These are phyloP conservation scores for Arctium minus DNA, from an alignment of 129 eudicot species.

Conservation along the genomic window DNA sequence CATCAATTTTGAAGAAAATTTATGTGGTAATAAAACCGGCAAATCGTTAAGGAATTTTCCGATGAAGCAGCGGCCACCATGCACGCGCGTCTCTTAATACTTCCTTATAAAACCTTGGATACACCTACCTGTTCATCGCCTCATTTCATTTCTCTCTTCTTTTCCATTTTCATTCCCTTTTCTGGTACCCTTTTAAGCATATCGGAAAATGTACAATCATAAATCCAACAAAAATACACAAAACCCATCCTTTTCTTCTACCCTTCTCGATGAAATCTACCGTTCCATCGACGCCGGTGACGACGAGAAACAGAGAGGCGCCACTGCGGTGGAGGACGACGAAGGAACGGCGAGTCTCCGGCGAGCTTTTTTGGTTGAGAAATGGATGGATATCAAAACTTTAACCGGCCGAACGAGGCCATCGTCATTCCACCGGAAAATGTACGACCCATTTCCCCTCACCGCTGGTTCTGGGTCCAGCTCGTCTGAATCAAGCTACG, in stretches of 20 bases:
- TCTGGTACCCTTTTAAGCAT: not conserved
- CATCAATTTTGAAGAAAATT: not conserved
- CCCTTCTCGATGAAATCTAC: slow-evolving; percentile 73
- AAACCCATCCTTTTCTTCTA: slow-evolving; percentile 70
- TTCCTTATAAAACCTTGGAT: slow-evolving; percentile 13
- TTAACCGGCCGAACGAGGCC: slow-evolving; percentile 6
- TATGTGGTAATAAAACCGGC: slow-evolving; percentile 13
- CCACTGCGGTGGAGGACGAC: slow-evolving; percentile 36
- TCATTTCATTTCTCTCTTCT: slow-evolving; percentile 10
- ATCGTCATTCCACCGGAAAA: slow-evolving; percentile 6
- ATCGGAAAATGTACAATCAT: slow-evolving; percentile 36
- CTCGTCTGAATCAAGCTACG: slow-evolving; percentile 46
- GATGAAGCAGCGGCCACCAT: slow-evolving; percentile 17
- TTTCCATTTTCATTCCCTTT: not conserved
- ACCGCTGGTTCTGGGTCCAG: slow-evolving; percentile 39
- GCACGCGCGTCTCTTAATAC: slow-evolving; percentile 30
- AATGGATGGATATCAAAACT: slow-evolving; percentile 57
- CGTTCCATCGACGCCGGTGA: slow-evolving; percentile 49
- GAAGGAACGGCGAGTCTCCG: slow-evolving; percentile 38
- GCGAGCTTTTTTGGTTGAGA: slow-evolving; percentile 62
- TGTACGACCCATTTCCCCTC: slow-evolving; percentile 35
- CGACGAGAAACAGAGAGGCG: slow-evolving; percentile 14
- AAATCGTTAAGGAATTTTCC: slow-evolving; percentile 18
- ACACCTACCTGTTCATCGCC: slow-evolving; percentile 18
- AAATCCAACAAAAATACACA: slow-evolving; percentile 33